Evolutionary conservation across 371 early-diverging fungal species (phyloP), one percentile per base, ranked within the genome.

Genomic region (Polyrhizophydium stewartii): DNA sequence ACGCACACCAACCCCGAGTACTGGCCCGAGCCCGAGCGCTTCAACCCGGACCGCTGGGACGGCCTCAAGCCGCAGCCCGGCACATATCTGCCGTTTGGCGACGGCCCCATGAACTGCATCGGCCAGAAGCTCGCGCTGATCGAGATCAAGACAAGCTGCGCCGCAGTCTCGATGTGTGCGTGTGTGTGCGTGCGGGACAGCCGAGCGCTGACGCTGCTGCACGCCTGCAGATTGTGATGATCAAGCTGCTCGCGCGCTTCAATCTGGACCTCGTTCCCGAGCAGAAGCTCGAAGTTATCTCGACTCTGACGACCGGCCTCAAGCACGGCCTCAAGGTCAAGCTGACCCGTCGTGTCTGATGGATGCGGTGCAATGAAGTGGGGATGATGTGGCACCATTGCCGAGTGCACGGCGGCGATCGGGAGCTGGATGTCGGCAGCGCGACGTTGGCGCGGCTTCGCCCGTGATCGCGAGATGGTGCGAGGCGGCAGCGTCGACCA

Each of bases 401-500:
- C n/a, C n/a, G n/a, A n/a, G n/a, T n/a, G n/a, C n/a, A n/a, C n/a
- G n/a, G n/a, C n/a, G n/a, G n/a, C n/a, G n/a, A n/a, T n/a, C n/a
- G n/a, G n/a, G n/a, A n/a, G n/a, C n/a, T n/a, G n/a, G n/a, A n/a
- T n/a, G n/a, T n/a, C n/a, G n/a, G n/a, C n/a, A n/a, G n/a, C n/a
- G n/a, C n/a, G n/a, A n/a, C n/a, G n/a, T n/a, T n/a, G n/a, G n/a
- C n/a, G n/a, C n/a, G n/a, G n/a, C n/a, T n/a, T n/a, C n/a, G n/a
- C n/a, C n/a, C n/a, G n/a, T n/a, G n/a, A n/a, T n/a, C n/a, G n/a
- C n/a, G n/a, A n/a, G n/a, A n/a, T n/a, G n/a, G n/a, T n/a, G 97
- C 37, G 53, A 58, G 17, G 94, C 97, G 7, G 94, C 96, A 79
- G 73, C 59, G 66, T 96, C 96, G 82, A 78, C 77, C 19, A 81